Evolutionary conservation across 805 yeast genomes (phyloP), one percentile per base, ranked within the genome.

Genomic region (Ogataea henricii): DNA sequence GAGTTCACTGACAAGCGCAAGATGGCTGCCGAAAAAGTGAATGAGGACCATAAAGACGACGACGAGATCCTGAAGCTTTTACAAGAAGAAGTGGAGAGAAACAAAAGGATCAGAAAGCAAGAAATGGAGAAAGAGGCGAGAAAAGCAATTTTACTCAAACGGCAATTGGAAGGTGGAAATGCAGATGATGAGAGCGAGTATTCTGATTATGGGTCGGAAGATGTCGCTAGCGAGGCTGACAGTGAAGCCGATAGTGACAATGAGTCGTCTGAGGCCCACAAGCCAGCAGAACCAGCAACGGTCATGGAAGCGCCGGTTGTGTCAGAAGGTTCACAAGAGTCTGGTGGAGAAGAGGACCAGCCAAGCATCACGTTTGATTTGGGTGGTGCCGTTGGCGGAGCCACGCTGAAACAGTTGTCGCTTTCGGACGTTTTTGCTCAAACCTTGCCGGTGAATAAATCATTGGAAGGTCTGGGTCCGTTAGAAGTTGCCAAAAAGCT

Each of bases 161-260:
- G 55, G 3, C 43, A 54, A 17, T 30, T 41, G n/a, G 51, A 37
- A 10, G 42, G 51, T 25, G 61, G 59, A 9, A 18, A 27, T 26
- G 25, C 63, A 39, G 67, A 61, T 12, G 67, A 65, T 23, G 64
- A 55, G n/a, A 61, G 61, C 45, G 67, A 63, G 34, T 53, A 50
- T 18, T 58, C 59, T 2, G 63, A 54, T 20, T 65, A 58, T 21
- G 68, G 58, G 14, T 53, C 54, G 63, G 52, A 30, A 8, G 64
- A 54, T 12, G 54, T 47, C 5, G 60, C 52, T 20, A 51, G 53
- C 43, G 53, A 48, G 17, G 54, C 48, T 17, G 59, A 51, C 16
- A 58, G 43, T 2, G 64, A 57, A 8, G 57, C 52, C 4, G 63
- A 56, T 4, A 61, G 48, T 10, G 63, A 55, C 5, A n/a, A n/a